Evolutionary conservation across 495 filamentous ascomycete species (phyloP).

Genomic region (Neurospora intermedia): DNA sequence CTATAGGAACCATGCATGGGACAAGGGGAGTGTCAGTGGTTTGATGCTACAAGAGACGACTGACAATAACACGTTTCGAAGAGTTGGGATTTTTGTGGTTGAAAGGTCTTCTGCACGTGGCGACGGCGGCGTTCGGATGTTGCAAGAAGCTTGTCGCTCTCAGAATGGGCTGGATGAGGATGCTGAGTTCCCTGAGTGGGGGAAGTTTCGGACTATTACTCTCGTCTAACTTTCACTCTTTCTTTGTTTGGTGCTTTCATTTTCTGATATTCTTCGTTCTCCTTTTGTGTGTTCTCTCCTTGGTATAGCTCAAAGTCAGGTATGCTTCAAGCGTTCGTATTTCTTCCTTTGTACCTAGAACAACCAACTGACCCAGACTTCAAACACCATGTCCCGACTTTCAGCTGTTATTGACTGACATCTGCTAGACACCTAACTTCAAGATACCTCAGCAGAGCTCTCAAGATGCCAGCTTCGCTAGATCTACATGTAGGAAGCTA

Average conservation of each 20-base stretch:
- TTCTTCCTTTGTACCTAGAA: neutral
- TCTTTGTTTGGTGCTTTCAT: neutral
- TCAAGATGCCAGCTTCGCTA: no score
- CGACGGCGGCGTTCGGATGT: neutral
- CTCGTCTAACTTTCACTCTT: neutral
- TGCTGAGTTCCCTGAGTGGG: neutral
- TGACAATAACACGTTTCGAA: neutral
- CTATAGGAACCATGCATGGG: no score
- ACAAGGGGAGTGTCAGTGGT: rapidly evolving
- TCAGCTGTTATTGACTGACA: neutral
- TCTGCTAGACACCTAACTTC: neutral
- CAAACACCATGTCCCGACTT: neutral
- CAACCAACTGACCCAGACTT: neutral
- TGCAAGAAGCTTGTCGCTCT: neutral
- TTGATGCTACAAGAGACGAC: neutral
- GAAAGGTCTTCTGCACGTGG: no score
- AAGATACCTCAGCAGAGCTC: neutral
- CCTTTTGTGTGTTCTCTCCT: no score
- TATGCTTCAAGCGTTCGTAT: neutral
- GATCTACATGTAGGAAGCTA: no score
- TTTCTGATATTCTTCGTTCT: neutral
- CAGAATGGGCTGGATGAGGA: neutral
- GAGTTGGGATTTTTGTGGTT: neutral
- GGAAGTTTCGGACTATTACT: neutral
- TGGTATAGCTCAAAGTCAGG: no score